Evolutionary conservation across 768 basidiomycete genomes (phyloP).

Genomic region (Boletales sp.): DNA sequence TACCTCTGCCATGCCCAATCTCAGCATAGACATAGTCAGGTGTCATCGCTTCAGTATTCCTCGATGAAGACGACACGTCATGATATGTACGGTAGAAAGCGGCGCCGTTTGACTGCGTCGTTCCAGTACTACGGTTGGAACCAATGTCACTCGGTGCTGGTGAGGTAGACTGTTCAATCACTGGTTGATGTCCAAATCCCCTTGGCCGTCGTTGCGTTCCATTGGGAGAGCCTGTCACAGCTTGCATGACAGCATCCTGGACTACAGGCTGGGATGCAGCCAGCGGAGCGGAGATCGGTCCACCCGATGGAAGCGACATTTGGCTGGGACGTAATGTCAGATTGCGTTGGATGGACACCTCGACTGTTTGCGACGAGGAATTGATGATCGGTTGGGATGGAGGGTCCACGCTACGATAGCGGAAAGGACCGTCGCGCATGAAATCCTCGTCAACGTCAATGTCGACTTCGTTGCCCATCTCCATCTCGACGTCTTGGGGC

Average conservation of each 20-base stretch:
- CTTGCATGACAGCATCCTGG: slow-evolving; percentile 31
- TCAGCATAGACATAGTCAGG: slow-evolving; percentile 76
- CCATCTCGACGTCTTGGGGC: slow-evolving; percentile 30
- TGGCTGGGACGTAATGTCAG: slow-evolving; percentile 22
- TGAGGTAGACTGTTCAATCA: slow-evolving; percentile 59
- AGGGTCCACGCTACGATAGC: slow-evolving; percentile 18
- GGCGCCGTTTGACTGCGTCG: slow-evolving; percentile 52
- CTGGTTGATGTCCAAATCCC: slow-evolving; percentile 48
- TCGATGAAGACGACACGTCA: slow-evolving; percentile 38
- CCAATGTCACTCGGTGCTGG: slow-evolving; percentile 61
- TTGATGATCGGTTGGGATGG: slow-evolving; percentile 6
- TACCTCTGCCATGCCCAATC: slow-evolving; percentile 69
- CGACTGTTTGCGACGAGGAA: slow-evolving; percentile 16
- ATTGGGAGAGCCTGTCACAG: slow-evolving; percentile 35
- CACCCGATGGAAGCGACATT: slow-evolving; percentile 6
- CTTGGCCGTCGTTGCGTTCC: slow-evolving; percentile 38
- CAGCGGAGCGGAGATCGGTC: neutral
- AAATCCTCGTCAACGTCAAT: slow-evolving; percentile 46
- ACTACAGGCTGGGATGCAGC: slow-evolving; percentile 3
- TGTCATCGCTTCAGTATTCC: slow-evolving; percentile 56
- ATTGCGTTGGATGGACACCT: slow-evolving; percentile 30
- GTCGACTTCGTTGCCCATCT: slow-evolving; percentile 37
- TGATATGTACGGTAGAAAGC: slow-evolving; percentile 63
- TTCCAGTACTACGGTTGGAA: slow-evolving; percentile 50
- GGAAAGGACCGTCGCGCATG: slow-evolving; percentile 30